Base-by-base conservation (phyloP, 2,329 filamentous ascomycete genomes). In the Myriosclerotinia scirpicola region DNA sequence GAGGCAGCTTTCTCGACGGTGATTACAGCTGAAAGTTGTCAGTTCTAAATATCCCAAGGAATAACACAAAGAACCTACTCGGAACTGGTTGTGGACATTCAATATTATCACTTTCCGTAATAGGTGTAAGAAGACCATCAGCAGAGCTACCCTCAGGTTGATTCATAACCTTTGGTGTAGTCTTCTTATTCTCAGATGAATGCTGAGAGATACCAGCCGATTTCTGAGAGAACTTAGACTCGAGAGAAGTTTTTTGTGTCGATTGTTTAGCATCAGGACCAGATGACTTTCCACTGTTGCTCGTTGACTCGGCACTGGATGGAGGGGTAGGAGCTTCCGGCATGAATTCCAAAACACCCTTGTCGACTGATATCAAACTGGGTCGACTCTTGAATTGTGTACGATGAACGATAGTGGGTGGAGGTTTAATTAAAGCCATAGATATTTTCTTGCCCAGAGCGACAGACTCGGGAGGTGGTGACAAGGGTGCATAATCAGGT, bases 1-100 rank as follows among this genome's bases (percentile, higher is more conserved):
- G 91, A 89, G 0, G 92, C 87, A 3, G 89, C 86, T 68, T 85
- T 87, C 78, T 98, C 94, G 0, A 92, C 89, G 0, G 93, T 96
- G 3, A 75, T 68, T 34, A 76, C 67, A 66, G 75, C 75, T 77
- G 55, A 2, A 5, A 26, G 4, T 12, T 34, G 7, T 50, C 26
- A 63, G 44, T 70, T 53, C 67, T 52, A 12, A 15, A 30, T 9
- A 5, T 46, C 4, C 1, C 0, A 54, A 20, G 36, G 53, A 36
- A 5, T 36, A 12, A 5, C 11, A 46, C 11, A 26, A 36, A 38
- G 22, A 46, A 67, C 70, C 66, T 69, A 75, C 74, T 76, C 66
- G 74, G 74, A 30, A 71, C 65, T 64, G 74, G 74, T 36, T 70
- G 68, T 42, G 71, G 71, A 42, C 61, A 65, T 52, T 70, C 71